phyloP scores from a whole-genome alignment of 306 rosid species.

The Castanea mollissima region DNA sequence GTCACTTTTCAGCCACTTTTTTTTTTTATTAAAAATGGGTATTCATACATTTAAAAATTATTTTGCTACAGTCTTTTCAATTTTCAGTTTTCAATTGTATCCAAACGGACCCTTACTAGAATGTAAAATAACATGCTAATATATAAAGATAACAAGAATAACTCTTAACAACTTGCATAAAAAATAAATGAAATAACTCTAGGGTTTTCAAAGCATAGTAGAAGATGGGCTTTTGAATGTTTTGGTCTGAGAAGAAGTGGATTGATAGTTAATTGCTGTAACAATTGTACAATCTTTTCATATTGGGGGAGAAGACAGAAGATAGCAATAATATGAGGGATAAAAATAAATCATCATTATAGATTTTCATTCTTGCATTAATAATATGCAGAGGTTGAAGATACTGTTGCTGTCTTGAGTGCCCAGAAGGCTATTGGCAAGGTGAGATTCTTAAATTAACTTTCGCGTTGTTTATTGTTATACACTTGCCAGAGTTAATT shows the following conservation, averaged over 20 bases:
- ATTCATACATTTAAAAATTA: too few relatives aligned
- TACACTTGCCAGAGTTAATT: not conserved
- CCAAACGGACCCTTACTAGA: too few relatives aligned
- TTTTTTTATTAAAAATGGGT: too few relatives aligned
- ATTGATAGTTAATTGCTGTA: not conserved
- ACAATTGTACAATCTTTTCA: not conserved
- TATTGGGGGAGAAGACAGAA: not conserved
- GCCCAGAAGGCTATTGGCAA: constrained; percentile 67
- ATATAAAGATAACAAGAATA: too few relatives aligned
- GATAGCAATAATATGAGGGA: not conserved
- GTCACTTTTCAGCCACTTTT: too few relatives aligned
- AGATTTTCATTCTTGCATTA: not conserved
- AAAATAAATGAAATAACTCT: too few relatives aligned
- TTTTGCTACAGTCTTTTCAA: too few relatives aligned
- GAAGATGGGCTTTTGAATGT: not conserved
- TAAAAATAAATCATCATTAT: not conserved
- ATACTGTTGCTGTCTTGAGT: constrained; percentile 45
- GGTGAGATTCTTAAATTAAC: constrained; percentile 36
- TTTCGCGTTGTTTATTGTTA: not conserved
- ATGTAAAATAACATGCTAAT: too few relatives aligned
- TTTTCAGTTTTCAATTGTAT: too few relatives aligned
- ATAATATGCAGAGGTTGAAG: constrained; percentile 66
- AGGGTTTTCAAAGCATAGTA: too few relatives aligned
- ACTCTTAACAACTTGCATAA: too few relatives aligned
- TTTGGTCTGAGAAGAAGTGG: not conserved